Evolutionary conservation across 768 basidiomycete species (phyloP), one percentile per base, ranked within the genome.

Genomic region (Boletus pseudopeckii): DNA sequence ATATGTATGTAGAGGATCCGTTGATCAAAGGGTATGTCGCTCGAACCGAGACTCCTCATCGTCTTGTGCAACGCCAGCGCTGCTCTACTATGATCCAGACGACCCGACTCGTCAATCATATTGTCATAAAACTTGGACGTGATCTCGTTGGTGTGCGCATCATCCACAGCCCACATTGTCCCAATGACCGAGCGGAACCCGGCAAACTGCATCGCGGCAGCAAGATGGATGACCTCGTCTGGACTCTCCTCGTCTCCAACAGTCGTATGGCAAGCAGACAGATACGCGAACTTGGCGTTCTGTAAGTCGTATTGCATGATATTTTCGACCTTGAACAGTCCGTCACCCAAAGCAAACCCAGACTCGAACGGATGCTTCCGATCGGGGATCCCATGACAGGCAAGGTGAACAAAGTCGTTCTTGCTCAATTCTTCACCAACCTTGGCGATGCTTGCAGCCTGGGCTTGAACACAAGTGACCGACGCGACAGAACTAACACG

Each of bases 181-280:
- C 54, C 54, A 17, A 53, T 37, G 5, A 53, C 55, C 1, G 55
- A 56, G 8, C 47, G 47, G 38, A 56, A 56, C 3, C 52, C 52
- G 9, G 52, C 41, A 5, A 43, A 48, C 32, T 56, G 55, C 52
- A 48, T 48, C 1, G 52, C 32, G 0, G 52, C 43, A 2, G 47
- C 46, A 4, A n/a, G 46, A 37, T 54, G 42, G 13, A 56, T 53
- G 3, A 20, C 42, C 18, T 48, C 52, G 3, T 53, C 45, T 1
- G 44, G 45, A 15, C 32, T 48, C 45, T 47, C 52, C n/a, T 40
- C 22, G 22, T 53, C 41, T 2, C 42, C 42, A 1, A 33, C 37
- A 7, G 34, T 18, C 20, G 48, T 37, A 26, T 45, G 38, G 6
- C 43, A 48, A 9, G 43, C 45, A 18, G 53, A 54, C 6, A 55